Evolutionary conservation across 2,329 filamentous ascomycete species (phyloP).

Genomic region (Colletotrichum somersetense): DNA sequence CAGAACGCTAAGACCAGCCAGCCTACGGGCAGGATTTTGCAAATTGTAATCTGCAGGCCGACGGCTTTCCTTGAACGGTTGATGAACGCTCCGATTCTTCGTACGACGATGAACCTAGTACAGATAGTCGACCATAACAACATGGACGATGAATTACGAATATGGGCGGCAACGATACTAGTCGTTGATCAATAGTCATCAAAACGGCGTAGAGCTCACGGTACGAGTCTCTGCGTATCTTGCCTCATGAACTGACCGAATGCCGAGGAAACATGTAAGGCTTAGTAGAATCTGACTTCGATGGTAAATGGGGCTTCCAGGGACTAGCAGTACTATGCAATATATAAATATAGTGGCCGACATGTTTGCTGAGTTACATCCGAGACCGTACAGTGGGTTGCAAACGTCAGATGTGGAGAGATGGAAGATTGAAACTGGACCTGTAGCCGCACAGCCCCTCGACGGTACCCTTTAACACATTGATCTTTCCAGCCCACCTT

Average conservation of each 20-base stretch:
- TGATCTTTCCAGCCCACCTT: constrained; percentile 12
- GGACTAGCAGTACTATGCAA: neutral
- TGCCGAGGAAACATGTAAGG: neutral
- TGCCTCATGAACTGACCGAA: neutral
- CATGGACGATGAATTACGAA: neutral
- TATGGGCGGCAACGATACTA: neutral
- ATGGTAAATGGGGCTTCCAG: neutral
- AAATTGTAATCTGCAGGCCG: constrained; percentile 1
- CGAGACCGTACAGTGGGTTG: constrained; percentile 23
- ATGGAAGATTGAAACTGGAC: constrained; percentile 36
- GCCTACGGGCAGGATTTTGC: neutral
- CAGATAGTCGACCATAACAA: no score
- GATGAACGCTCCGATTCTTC: neutral
- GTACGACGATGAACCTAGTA: no score
- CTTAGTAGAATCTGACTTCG: neutral
- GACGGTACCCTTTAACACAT: constrained; percentile 20
- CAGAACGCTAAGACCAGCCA: constrained; percentile 16
- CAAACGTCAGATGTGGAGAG: constrained; percentile 41
- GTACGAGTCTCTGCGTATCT: neutral
- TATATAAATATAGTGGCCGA: neutral
- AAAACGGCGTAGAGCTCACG: neutral
- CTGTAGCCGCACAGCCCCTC: constrained; percentile 31
- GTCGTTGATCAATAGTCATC: neutral
- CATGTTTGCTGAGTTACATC: neutral
- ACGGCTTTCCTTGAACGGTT: neutral